These are phyloP conservation scores for Mycena rebaudengoi DNA, from an alignment of 768 basidiomycete genomes.

Conservation along the genomic window DNA sequence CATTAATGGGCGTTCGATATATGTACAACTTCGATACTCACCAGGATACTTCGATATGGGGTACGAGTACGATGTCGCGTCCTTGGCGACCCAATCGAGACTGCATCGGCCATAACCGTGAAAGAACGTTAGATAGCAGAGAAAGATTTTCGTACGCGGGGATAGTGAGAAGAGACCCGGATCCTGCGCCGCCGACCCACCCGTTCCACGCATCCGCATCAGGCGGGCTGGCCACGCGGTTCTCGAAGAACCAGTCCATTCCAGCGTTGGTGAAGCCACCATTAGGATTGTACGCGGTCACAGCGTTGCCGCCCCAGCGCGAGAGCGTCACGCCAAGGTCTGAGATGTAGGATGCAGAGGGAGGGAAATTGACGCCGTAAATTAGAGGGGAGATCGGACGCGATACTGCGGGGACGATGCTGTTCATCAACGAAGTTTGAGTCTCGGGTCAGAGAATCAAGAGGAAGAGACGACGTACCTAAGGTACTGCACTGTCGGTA, in stretches of 20 bases:
- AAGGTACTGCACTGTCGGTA: constrained; percentile 53
- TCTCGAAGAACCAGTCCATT: constrained; percentile 65
- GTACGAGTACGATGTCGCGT: constrained; percentile 61
- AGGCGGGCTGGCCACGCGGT: constrained; percentile 48
- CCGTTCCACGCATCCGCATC: constrained; percentile 58
- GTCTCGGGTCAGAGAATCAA: background rate
- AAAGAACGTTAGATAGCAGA: background rate
- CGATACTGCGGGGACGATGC: constrained; percentile 46
- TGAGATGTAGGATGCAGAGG: constrained; percentile 53
- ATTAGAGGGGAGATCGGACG: constrained; percentile 54
- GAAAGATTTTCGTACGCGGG: constrained; percentile 51
- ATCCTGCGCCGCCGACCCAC: constrained; percentile 56
- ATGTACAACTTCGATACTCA: constrained; percentile 24
- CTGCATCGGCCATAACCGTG: constrained; percentile 33
- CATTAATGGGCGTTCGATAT: background rate
- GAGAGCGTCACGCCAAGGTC: constrained; percentile 58
- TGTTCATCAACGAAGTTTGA: constrained; percentile 14
- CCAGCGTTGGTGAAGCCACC: constrained; percentile 63
- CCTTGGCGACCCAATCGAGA: constrained; percentile 66
- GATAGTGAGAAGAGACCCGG: constrained; percentile 52
- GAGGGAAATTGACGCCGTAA: constrained; percentile 66
- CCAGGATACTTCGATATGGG: constrained; percentile 53
- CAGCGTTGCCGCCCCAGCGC: constrained; percentile 65
- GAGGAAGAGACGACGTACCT: constrained; percentile 38
- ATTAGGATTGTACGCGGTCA: constrained; percentile 62